Base-by-base conservation (phyloP, 306 rosid genomes). In the Parietaria judaica region DNA sequence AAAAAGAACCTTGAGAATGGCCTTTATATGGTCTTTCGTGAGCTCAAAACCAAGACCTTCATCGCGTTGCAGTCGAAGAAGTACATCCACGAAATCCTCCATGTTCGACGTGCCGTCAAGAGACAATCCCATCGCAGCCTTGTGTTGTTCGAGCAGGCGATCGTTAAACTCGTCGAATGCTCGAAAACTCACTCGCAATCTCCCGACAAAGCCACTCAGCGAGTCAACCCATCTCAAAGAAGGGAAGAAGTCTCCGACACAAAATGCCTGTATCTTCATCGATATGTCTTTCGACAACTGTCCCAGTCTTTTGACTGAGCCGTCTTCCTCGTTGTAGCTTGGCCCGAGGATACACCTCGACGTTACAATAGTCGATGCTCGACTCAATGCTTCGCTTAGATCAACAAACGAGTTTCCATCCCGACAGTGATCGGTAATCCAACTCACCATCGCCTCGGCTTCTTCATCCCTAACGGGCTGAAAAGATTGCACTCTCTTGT, bases 141-240 rank as follows among this genome's bases (percentile, higher is more conserved):
- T 54, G 15, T 66, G 67, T 60, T 80, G 68, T 12, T 15, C 66
- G 46, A 80, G 23, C 1, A 74, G 54, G 35, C 51, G 7, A 15
- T 65, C 73, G 14, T 74, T 44, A 52, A 81, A 69, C n/a, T 11
- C 11, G 54, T 81, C 80, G 4, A 71, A 6, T 4, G 36, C 56
- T 37, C 1, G 0, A 34, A 65, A 60, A 45, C 56, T 50, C 4
- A 55, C 15, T 39, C 61, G 68, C 1, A 81, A 4, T 2, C 58
- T 37, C 0, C 58, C n/a, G n/a, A 54, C 51, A 0, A 38, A 51
- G 0, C 78, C 80, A 0, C 56, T 74, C 0, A 80, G 43, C 61
- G 43, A 23, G 37, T 77, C 86, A 44, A 77, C 2, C 82, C 80
- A 77, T 31, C 70, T 38, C 50, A 77, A 54, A 2, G 14, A 62